Evolutionary conservation across 2,329 filamentous ascomycete species (phyloP), one percentile per base, ranked within the genome.

Genomic region (Harringtonia aguacate): DNA sequence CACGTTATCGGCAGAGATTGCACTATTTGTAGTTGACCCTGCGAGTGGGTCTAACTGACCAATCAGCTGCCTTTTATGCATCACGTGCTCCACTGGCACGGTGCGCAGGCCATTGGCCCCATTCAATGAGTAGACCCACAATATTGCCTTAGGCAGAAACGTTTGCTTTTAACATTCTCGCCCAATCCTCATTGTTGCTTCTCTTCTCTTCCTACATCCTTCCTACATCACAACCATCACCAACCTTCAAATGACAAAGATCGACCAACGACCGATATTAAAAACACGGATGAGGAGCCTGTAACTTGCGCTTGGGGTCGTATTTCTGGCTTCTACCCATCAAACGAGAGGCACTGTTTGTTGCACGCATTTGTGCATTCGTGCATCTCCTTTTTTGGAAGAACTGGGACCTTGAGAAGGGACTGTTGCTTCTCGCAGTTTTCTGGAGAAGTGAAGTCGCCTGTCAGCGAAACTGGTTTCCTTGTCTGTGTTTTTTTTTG

Each of bases 401-500:
- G 36, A 38, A 28, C 20, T 22, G 36, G 38, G 38, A 17, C 29
- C 38, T 40, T 14, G 38, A 21, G 29, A 40, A 33, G 38, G 38
- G 29, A 13, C 29, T 21, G n/a, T 40, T 21, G 27, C n/a, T 33
- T 22, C 28, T 31, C 28, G 38, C 38, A 40, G 38, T 40, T 40
- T 40, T 40, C 38, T 40, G 38, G 38, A 17, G 38, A 40, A 30
- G n/a, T n/a, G 15, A 20, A 27, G 38, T 31, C 29, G 38, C 38
- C 38, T 40, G 38, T 40, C 28, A 40, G 24, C 38, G 38, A 40
- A 40, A 40, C 38, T 17, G 24, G 38, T n/a, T 9, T 34, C 5
- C 29, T 40, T 28, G 38, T 31, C 17, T 31, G 27, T 30, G 28
- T 22, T 40, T 33, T 40, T n/a, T 6, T 40, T 27, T 17, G 24